Percentiles rank a stretch among this genome's conserved stretches.
phyloP scores from a whole-genome alignment of 1,284 basidiomycete genomes.

The Neolentinus lepideus region DNA sequence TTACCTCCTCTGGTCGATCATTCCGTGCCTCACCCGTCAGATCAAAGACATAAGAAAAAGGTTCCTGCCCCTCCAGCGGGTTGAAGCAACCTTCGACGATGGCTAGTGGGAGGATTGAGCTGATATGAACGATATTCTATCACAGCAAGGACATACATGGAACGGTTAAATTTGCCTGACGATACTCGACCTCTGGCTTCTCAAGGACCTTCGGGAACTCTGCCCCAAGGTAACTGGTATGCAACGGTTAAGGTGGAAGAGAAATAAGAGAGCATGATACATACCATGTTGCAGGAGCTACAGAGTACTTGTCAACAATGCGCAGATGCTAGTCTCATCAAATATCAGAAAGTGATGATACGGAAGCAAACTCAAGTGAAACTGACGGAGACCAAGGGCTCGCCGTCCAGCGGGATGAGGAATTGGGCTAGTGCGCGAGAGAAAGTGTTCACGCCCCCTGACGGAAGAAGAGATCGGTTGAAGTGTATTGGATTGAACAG shows the following conservation, averaged over 20 bases:
- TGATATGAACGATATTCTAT: not conserved
- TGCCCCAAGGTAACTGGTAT: constrained; percentile 66
- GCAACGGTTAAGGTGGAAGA: not conserved
- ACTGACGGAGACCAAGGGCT: constrained; percentile 56
- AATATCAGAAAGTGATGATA: not conserved
- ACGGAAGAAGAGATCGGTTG: constrained; percentile 8
- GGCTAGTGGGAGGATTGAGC: constrained; percentile 30
- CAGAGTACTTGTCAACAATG: constrained; percentile 84
- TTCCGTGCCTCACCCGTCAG: constrained; percentile 75
- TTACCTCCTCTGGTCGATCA: constrained; percentile 72
- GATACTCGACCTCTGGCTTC: constrained; percentile 71
- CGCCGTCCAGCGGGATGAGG: constrained; percentile 59
- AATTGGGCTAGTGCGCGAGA: constrained; percentile 58
- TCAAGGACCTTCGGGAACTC: constrained; percentile 66
- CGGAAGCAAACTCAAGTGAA: constrained; percentile 29
- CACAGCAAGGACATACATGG: constrained; percentile 38
- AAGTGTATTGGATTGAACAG: constrained; percentile 6
- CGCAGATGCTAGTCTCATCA: constrained; percentile 51
- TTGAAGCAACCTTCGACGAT: constrained; percentile 64
- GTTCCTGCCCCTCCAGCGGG: constrained; percentile 53
- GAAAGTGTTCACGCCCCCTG: constrained; percentile 74
- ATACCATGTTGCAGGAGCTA: constrained; percentile 80
- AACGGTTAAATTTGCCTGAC: constrained; percentile 75
- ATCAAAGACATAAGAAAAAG: constrained; percentile 75
- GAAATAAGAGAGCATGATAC: constrained; percentile 16